Evolutionary conservation across 2,329 filamentous ascomycete species (phyloP).

Genomic region (Alternaria infectoria): DNA sequence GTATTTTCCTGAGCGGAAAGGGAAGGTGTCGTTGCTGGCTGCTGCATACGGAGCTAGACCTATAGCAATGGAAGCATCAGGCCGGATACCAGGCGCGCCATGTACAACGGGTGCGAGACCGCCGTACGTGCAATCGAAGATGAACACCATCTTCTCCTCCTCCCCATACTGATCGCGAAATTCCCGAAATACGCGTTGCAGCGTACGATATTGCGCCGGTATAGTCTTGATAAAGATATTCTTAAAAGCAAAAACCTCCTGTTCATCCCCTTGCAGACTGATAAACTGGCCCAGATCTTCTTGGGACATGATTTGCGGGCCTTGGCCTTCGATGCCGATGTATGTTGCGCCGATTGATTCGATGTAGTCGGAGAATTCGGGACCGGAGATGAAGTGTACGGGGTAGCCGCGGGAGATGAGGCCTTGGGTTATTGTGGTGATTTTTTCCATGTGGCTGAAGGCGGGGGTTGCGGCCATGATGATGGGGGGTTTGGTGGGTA

Average conservation of each 20-base stretch:
- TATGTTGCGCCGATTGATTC: constrained; percentile 17
- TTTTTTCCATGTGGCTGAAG: constrained; percentile 31
- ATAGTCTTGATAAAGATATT: constrained; percentile 46
- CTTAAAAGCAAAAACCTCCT: constrained; percentile 45
- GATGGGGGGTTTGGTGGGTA: constrained; percentile 18
- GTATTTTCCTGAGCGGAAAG: constrained; percentile 14
- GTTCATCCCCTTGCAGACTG: constrained; percentile 28
- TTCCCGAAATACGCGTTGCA: constrained; percentile 42
- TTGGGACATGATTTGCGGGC: constrained; percentile 11
- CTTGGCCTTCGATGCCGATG: constrained; percentile 11
- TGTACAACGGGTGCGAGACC: constrained; percentile 33
- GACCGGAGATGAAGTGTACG: constrained; percentile 51
- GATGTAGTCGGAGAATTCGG: constrained; percentile 44
- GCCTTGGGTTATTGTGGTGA: constrained; percentile 42
- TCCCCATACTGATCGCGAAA: constrained; percentile 37
- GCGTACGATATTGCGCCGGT: constrained; percentile 38
- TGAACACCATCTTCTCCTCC: constrained; percentile 50
- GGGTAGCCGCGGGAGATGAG: constrained; percentile 51
- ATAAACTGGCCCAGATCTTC: constrained; percentile 28
- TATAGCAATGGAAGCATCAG: constrained; percentile 50
- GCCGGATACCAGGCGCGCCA: constrained; percentile 49
- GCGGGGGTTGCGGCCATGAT: constrained; percentile 22
- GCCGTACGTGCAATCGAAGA: constrained; percentile 52
- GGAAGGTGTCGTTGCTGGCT: constrained; percentile 19
- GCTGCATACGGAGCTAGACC: constrained; percentile 34